These are phyloP conservation scores for Moniliella sp. DNA, from an alignment of 1,284 basidiomycete species.

Conservation along the genomic window DNA sequence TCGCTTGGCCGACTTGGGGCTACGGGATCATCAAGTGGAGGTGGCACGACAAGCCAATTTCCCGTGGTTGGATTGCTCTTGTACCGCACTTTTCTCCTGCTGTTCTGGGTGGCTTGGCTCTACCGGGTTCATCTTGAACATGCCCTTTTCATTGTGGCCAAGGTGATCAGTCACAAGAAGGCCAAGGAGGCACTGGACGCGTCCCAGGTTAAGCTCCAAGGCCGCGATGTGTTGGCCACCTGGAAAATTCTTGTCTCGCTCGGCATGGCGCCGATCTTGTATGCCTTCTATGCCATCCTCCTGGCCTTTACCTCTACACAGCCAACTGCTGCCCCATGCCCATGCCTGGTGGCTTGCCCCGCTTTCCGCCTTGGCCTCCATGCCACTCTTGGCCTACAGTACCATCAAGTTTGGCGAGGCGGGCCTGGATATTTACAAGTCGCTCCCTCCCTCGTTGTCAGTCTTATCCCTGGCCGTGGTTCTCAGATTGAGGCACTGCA, in stretches of 20 bases:
- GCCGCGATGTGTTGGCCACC: conserved; percentile 78
- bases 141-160: conserved; percentile 82
- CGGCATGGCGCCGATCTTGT: conserved; percentile 68
- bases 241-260: conserved; percentile 95
- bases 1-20: conserved; percentile 67
- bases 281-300: conserved; percentile 39
- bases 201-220: conserved; percentile 83
- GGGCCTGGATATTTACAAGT: conserved; percentile 95
- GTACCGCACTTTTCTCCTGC: conserved; percentile 61
- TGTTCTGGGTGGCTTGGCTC: conserved; percentile 64
- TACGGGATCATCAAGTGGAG: conserved; percentile 89
- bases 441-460: conserved; percentile 75
- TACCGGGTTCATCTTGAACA: conserved; percentile 81
- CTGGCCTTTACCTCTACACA: conserved; percentile 50
- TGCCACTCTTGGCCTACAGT: conserved; percentile 78
- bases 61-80: conserved; percentile 64
- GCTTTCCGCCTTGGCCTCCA: conserved; percentile 49
- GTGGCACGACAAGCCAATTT: conserved; percentile 47
- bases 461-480: conserved; percentile 74
- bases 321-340: conserved; percentile 41
- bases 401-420: conserved; percentile 96
- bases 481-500: conserved; percentile 60
- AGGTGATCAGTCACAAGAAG: conserved; percentile 65
- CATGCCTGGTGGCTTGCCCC: too few species aligned
- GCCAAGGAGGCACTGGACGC: conserved; percentile 92